Conservation (phyloP, 805 yeast genomes). For the Kuraishia hungarica region DNA sequence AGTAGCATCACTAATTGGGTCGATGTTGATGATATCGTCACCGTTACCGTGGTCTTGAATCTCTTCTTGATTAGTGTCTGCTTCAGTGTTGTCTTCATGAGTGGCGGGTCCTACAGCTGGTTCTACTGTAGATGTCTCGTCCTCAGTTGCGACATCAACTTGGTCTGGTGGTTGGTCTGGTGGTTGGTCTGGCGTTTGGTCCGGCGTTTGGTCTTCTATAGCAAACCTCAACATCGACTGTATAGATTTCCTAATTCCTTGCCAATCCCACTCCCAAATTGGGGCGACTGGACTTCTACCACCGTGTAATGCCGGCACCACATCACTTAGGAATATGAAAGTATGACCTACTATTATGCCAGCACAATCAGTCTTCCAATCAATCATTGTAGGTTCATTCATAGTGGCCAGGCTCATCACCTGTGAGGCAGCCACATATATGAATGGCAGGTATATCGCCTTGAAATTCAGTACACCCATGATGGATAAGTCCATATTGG, state of each 20-base stretch:
- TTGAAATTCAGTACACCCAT: conserved; percentile 31
- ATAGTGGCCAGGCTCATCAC: conserved; percentile 10
- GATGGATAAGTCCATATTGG: conserved; percentile 28
- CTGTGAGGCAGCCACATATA: conserved; percentile 18
- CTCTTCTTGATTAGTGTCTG: neutral
- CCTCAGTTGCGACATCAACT: no score
- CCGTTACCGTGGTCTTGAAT: neutral
- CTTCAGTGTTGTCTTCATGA: neutral
- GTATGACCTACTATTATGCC: conserved; percentile 36
- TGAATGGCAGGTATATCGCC: conserved; percentile 36
- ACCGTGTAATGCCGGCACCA: conserved; percentile 28
- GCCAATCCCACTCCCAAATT: conserved; percentile 27
- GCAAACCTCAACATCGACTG: neutral
- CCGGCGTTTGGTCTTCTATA: neutral
- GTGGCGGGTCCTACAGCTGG: neutral
- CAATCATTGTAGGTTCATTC: conserved; percentile 3
- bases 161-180: no score
- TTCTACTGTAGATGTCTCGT: neutral
- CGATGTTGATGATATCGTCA: neutral
- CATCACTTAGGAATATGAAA: conserved; percentile 29
- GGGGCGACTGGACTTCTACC: conserved; percentile 28
- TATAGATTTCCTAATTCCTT: neutral
- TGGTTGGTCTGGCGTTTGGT: neutral
- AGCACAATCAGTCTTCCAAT: conserved; percentile 17
- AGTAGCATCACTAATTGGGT: neutral